A percentile compares a stretch with the other conserved stretches of the same genome.
phyloP scores from a whole-genome alignment of 345 rosid genomes.

The Sisymbrium altissimum region DNA sequence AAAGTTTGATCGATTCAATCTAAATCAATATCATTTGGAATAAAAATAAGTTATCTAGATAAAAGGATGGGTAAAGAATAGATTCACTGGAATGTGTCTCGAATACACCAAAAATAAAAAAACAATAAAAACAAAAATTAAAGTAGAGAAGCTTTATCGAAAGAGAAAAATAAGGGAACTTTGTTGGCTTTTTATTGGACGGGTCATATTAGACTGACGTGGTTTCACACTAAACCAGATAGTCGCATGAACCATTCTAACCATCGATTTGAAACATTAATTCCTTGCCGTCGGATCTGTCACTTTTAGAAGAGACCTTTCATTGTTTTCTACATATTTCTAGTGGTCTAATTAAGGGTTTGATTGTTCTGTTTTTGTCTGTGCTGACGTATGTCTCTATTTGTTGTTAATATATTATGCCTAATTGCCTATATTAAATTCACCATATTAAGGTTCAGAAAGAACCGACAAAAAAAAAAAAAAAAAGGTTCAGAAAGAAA shows the following conservation, averaged over 20 bases:
- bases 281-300: slow-evolving; percentile 20
- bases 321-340: not conserved
- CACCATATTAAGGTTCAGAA: too few species aligned
- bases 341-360: not conserved
- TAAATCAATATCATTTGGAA: not conserved
- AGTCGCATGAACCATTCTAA: slow-evolving; percentile 2
- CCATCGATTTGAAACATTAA: slow-evolving; percentile 16
- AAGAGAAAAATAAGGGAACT: not conserved
- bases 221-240: slow-evolving; percentile 29
- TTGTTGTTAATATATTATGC: too few species aligned
- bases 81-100: slow-evolving; percentile 23
- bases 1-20: not conserved
- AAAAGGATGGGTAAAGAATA: slow-evolving; percentile 18
- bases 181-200: slow-evolving; percentile 1
- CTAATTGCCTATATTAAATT: too few species aligned
- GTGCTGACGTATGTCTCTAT: not conserved
- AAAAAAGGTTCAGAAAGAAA: too few species aligned
- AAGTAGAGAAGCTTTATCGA: not conserved
- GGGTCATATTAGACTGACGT: slow-evolving; percentile 13
- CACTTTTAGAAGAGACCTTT: slow-evolving; percentile 7
- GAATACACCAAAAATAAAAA: slow-evolving; percentile 16
- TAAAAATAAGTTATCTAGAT: slow-evolving; percentile 1
- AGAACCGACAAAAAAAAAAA: too few species aligned
- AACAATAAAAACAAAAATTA: not conserved
- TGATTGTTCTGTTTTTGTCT: not conserved